These are phyloP conservation scores for Lepidium aucheri DNA, from an alignment of 345 rosid genomes.

Conservation along the genomic window DNA sequence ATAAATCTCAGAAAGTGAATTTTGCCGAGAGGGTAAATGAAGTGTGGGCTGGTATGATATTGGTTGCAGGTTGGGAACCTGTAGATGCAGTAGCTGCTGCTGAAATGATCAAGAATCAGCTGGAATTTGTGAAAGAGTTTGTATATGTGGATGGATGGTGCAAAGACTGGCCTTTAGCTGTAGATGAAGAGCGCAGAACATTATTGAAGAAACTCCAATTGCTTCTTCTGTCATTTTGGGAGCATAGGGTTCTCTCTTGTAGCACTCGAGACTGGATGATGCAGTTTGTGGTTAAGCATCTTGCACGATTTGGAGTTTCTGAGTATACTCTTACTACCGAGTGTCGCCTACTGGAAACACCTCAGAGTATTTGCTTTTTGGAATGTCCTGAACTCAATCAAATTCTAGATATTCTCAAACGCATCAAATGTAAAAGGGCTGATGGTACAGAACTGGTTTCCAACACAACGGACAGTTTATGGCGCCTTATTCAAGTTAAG, in stretches of 20 bases:
- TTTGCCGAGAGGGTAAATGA: neutral
- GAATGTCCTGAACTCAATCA: neutral
- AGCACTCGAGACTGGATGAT: conserved; percentile 1
- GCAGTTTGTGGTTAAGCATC: neutral
- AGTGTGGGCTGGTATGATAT: conserved; percentile 1
- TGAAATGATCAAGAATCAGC: conserved; percentile 1
- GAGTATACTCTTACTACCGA: neutral
- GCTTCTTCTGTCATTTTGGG: neutral
- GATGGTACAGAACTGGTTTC: conserved; percentile 9
- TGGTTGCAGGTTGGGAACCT: conserved; percentile 1
- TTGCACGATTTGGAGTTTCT: conserved; percentile 6
- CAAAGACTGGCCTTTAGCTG: conserved; percentile 5
- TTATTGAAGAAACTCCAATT: neutral
- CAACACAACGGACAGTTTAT: conserved; percentile 11
- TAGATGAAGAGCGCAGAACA: neutral
- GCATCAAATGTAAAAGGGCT: conserved; percentile 3
- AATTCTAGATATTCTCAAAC: neutral
- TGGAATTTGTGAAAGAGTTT: neutral
- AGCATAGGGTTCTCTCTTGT: neutral
- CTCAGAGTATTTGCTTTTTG: conserved; percentile 22
- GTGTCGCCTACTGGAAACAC: conserved; percentile 6
- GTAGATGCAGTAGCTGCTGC: conserved; percentile 3
- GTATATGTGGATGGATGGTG: conserved; percentile 11
- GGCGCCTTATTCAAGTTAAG: neutral
- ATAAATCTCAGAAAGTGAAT: neutral